Conservation (phyloP, 2,329 filamentous ascomycete species). For the Cephalotrichum gorgonifer region DNA sequence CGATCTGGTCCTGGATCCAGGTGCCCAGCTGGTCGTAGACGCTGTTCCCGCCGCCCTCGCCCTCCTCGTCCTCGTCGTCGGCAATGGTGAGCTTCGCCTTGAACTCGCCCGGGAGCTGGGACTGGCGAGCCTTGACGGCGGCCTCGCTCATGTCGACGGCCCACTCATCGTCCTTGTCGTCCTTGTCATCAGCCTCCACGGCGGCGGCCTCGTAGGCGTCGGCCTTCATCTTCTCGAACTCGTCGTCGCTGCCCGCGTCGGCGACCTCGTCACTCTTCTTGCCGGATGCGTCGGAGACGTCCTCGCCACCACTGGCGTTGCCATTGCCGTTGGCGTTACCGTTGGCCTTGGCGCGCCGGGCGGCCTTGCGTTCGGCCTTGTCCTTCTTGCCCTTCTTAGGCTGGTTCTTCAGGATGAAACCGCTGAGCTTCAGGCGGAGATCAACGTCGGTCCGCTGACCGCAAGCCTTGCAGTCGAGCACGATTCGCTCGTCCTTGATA, state of each 20-base stretch:
- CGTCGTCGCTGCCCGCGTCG: slow-evolving; percentile 82
- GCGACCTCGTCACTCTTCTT: background rate
- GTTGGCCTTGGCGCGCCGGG: slow-evolving; percentile 72
- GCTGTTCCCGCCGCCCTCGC: slow-evolving; percentile 62
- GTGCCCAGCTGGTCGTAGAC: slow-evolving; percentile 84
- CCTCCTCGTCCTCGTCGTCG: slow-evolving; percentile 72
- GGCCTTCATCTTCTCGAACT: slow-evolving; percentile 73
- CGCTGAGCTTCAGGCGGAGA: slow-evolving; percentile 86
- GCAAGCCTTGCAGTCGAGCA: slow-evolving; percentile 97
- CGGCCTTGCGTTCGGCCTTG: slow-evolving; percentile 85
- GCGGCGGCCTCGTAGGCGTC: slow-evolving; percentile 35
- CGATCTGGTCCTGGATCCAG: slow-evolving; percentile 73
- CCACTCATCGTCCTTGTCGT: slow-evolving; percentile 83
- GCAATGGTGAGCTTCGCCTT: slow-evolving; percentile 83
- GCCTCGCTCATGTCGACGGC: slow-evolving; percentile 93
- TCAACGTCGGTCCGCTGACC: slow-evolving; percentile 89
- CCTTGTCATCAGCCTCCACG: slow-evolving; percentile 43
- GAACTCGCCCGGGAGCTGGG: slow-evolving; percentile 86
- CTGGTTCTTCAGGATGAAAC: slow-evolving; percentile 94
- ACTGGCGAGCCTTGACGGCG: slow-evolving; percentile 87
- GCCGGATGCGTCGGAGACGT: slow-evolving; percentile 43
- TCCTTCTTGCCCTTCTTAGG: slow-evolving; percentile 94
- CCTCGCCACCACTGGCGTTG: slow-evolving; percentile 47
- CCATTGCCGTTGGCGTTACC: slow-evolving; percentile 33
- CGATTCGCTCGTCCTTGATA: slow-evolving; percentile 87